Evolutionary conservation across 148 eudicot genomes (phyloP).

Genomic region (Bassia scoparia): DNA sequence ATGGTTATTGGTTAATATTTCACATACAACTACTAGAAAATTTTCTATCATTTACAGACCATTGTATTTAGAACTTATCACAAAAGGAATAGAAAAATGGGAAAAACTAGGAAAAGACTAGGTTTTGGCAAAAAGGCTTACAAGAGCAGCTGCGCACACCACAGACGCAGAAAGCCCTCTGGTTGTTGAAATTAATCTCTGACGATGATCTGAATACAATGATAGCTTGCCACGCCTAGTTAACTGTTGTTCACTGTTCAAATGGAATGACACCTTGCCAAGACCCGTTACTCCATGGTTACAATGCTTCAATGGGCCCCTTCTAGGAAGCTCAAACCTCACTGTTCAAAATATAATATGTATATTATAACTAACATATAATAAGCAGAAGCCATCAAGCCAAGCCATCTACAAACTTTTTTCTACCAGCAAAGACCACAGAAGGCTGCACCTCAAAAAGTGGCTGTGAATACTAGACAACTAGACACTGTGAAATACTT

Average conservation of each 20-base stretch:
- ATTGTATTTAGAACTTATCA: too few species aligned
- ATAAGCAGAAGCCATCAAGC: background rate
- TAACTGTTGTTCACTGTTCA: conserved; percentile 14
- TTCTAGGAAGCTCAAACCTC: conserved; percentile 15
- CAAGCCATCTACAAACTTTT: background rate
- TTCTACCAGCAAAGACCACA: background rate
- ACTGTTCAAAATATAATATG: conserved; percentile 22
- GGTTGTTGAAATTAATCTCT: conserved; percentile 10
- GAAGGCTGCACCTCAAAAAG: background rate
- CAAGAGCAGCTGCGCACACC: conserved; percentile 32
- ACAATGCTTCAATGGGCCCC: conserved; percentile 14
- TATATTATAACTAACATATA: background rate
- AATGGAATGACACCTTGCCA: conserved; percentile 10
- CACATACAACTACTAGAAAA: too few species aligned
- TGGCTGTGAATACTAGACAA: background rate
- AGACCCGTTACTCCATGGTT: background rate
- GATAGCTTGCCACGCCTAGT: conserved; percentile 19
- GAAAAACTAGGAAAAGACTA: background rate
- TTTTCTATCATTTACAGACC: too few species aligned
- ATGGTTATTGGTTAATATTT: too few species aligned
- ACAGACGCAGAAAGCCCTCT: conserved; percentile 22
- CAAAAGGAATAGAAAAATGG: background rate
- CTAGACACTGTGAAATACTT: too few species aligned
- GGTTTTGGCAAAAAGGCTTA: conserved; percentile 16
- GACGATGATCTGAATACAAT: conserved; percentile 13